Conservation (phyloP, 73 alveolate species). For the Paramecium sonneborni region DNA sequence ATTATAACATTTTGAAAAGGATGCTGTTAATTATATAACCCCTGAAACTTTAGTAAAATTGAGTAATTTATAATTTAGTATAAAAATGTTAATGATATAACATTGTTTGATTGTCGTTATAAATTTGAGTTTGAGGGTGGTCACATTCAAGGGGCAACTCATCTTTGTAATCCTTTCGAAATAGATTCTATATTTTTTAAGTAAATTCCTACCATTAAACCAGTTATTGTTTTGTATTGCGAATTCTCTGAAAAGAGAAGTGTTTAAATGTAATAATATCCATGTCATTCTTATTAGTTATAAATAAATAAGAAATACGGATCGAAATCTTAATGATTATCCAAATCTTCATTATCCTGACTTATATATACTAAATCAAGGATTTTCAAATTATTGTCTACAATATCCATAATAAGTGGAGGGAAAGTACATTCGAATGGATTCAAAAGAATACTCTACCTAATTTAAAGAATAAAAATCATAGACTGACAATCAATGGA, state of each 20-base stretch:
- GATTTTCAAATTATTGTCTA: not conserved
- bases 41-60: slow-evolving; percentile 7
- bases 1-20: not conserved
- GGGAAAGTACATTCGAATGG: not conserved
- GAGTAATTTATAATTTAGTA: not conserved
- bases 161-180: slow-evolving; percentile 12
- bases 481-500: slow-evolving; percentile 8
- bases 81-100: not conserved
- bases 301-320: not conserved
- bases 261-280: not conserved
- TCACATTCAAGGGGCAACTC: slow-evolving; percentile 19
- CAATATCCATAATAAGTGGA: not conserved
- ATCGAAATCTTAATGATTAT: not conserved
- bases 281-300: not conserved
- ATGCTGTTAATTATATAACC: not conserved
- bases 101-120: slow-evolving; percentile 24
- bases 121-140: slow-evolving; percentile 32
- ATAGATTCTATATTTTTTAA: slow-evolving; percentile 13
- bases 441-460: not conserved
- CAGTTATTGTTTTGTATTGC: not conserved
- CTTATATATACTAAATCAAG: not conserved
- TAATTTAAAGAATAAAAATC: not conserved
- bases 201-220: not conserved
- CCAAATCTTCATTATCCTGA: slow-evolving; percentile 1
- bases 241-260: slow-evolving; percentile 12